phyloP scores from a whole-genome alignment of 2,329 filamentous ascomycete genomes.

The Cadophora sp. region DNA sequence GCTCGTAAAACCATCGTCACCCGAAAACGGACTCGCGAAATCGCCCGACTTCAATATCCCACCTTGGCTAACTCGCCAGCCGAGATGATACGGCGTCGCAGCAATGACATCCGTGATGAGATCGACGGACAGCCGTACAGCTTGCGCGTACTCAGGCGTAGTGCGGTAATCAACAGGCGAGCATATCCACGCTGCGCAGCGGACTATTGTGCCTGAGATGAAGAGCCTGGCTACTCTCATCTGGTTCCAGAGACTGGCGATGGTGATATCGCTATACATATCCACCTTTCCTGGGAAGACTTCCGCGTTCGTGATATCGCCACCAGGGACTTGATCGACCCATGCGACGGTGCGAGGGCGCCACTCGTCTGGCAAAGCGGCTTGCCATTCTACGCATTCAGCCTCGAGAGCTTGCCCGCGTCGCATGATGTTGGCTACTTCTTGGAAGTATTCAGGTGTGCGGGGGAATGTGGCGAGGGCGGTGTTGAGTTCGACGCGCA shows the following conservation, averaged over 20 bases:
- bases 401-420: conserved; percentile 60
- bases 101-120: conserved; percentile 65
- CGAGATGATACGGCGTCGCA: conserved; percentile 66
- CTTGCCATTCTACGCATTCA: conserved; percentile 59
- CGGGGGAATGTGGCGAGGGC: conserved; percentile 55
- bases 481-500: conserved; percentile 61
- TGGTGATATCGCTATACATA: conserved; percentile 64
- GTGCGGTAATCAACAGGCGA: conserved; percentile 67
- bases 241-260: conserved; percentile 64
- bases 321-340: conserved; percentile 60
- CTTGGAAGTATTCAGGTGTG: conserved; percentile 57
- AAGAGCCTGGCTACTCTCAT: conserved; percentile 60
- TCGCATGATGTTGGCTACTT: conserved; percentile 59
- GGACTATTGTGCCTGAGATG: conserved; percentile 61
- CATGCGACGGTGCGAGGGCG: conserved; percentile 60
- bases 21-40: conserved; percentile 56
- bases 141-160: conserved; percentile 65
- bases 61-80: conserved; percentile 59
- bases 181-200: conserved; percentile 66
- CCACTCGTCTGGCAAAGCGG: conserved; percentile 57
- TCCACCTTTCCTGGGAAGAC: conserved; percentile 67
- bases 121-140: conserved; percentile 57
- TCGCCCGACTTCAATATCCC: conserved; percentile 42
- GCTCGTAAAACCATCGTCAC: conserved; percentile 51
- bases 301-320: conserved; percentile 60